These are phyloP conservation scores for Eutypella sp. DNA, from an alignment of 2,329 filamentous ascomycete genomes.

Conservation along the genomic window DNA sequence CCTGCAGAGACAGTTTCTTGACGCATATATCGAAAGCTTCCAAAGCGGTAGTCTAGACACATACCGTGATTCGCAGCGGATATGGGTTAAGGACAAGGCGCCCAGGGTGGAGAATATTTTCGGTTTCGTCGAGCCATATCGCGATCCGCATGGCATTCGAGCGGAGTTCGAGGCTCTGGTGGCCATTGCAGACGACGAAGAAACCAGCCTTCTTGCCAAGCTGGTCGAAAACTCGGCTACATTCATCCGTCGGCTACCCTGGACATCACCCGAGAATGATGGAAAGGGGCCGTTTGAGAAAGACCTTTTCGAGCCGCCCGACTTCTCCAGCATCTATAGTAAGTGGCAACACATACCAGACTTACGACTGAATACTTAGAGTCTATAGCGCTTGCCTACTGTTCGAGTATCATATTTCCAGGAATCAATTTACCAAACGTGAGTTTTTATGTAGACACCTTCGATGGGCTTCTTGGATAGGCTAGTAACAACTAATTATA, in stretches of 20 bases:
- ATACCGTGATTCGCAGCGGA: conserved; percentile 49
- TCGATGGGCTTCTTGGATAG: not conserved
- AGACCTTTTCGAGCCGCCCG: conserved; percentile 64
- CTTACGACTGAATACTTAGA: conserved; percentile 2
- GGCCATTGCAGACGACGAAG: conserved; percentile 59
- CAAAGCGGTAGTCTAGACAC: conserved; percentile 48
- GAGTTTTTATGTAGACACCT: conserved; percentile 4
- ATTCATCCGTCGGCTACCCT: conserved; percentile 65
- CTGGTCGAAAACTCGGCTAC: conserved; percentile 59
- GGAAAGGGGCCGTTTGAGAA: conserved; percentile 61
- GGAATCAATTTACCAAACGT: conserved; percentile 42
- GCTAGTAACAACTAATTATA: conserved; percentile 10
- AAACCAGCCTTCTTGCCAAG: conserved; percentile 54
- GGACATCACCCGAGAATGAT: conserved; percentile 41
- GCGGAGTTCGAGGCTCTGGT: conserved; percentile 58
- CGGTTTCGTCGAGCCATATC: conserved; percentile 60
- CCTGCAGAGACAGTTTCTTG: conserved; percentile 45
- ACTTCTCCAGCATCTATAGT: conserved; percentile 69
- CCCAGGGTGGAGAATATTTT: conserved; percentile 54
- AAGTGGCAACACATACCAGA: conserved; percentile 33
- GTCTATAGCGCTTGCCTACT: conserved; percentile 35
- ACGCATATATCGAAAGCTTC: conserved; percentile 51
- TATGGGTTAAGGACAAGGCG: conserved; percentile 55
- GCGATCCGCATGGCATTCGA: conserved; percentile 54
- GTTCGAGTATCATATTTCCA: conserved; percentile 37